Base-by-base conservation (phyloP, 805 yeast species). In the Candida odintsovae region DNA sequence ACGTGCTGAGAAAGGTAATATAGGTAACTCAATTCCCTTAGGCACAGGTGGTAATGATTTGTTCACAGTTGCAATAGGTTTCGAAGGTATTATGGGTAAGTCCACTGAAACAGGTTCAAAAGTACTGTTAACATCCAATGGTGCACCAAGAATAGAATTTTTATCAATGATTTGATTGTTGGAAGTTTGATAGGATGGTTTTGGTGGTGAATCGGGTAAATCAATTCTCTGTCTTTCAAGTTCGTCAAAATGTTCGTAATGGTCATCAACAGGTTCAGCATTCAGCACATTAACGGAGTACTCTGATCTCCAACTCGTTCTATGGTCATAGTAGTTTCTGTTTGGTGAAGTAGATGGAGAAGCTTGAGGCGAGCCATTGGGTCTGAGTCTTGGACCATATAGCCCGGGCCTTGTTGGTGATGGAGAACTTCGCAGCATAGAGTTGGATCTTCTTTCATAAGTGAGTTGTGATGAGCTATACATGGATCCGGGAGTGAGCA, bases 1-100 rank as follows among this genome's bases (percentile, higher is more conserved):
- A 12, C 75, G 69, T 0, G 83, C 72, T 4, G 77, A 63, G 50
- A 81, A 82, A 3, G 85, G 85, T 9, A 80, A 66, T 40, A 74
- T 70, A 0, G 87, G 86, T 18, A 78, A 54, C 40, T 69, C 71
- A 6, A 74, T 54, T 18, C 44, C 44, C 19, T 40, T 39, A 5
- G 79, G 78, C 2, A 72, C 63, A 0, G 72, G 71, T 0, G 79
- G 79, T 11, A 73, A 57, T 9, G 33, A 29, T 40, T 57, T 56
- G 12, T 45, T 26, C 15, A 36, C 16, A 36, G 37, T 16, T 5
- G 13, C 19, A 16, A 3, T 33, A 5, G 19, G 19, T 13, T 33
- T 19, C 11, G 21, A 33, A 9, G 39, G 39, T n/a, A 36, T 20
- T 13, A 19, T 12, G 20, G 39, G 39, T 7, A 36, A 12, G 6